Conservation (phyloP, 2,329 filamentous ascomycete species). For the Magnaporthiopsis incrustans region DNA sequence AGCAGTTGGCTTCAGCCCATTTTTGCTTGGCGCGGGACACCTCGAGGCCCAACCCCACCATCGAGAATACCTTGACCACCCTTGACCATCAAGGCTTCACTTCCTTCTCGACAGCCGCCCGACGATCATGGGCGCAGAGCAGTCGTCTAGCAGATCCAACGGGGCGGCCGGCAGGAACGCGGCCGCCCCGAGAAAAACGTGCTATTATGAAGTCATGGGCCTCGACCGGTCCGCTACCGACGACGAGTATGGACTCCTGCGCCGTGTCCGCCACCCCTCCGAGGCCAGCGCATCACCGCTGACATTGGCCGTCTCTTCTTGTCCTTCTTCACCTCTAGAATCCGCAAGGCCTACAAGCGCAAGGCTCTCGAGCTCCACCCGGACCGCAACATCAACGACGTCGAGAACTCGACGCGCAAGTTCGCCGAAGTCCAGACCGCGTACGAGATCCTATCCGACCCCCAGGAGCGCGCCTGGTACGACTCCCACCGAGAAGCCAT, state of each 20-base stretch:
- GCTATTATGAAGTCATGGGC: slow-evolving; percentile 79
- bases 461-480: slow-evolving; percentile 95
- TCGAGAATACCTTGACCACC: not conserved
- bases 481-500: slow-evolving; percentile 88
- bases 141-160: slow-evolving; percentile 36
- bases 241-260: slow-evolving; percentile 59
- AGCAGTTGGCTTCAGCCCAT: not conserved
- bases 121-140: slow-evolving; percentile 45
- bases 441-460: slow-evolving; percentile 92
- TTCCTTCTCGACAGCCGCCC: slow-evolving; percentile 4
- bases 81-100: not conserved
- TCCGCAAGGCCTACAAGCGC: slow-evolving; percentile 85
- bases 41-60: not conserved
- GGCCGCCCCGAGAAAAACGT: slow-evolving; percentile 47
- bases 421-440: slow-evolving; percentile 92
- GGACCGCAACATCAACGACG: slow-evolving; percentile 84
- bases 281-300: not conserved
- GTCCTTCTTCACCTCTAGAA: slow-evolving; percentile 37
- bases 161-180: slow-evolving; percentile 14
- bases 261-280: not conserved
- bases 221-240: slow-evolving; percentile 66
- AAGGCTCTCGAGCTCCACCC: slow-evolving; percentile 93
- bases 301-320: not conserved
- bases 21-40: not conserved
- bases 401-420: slow-evolving; percentile 70